These are phyloP conservation scores for Collybia nuda DNA, from an alignment of 768 basidiomycete genomes.

Conservation along the genomic window DNA sequence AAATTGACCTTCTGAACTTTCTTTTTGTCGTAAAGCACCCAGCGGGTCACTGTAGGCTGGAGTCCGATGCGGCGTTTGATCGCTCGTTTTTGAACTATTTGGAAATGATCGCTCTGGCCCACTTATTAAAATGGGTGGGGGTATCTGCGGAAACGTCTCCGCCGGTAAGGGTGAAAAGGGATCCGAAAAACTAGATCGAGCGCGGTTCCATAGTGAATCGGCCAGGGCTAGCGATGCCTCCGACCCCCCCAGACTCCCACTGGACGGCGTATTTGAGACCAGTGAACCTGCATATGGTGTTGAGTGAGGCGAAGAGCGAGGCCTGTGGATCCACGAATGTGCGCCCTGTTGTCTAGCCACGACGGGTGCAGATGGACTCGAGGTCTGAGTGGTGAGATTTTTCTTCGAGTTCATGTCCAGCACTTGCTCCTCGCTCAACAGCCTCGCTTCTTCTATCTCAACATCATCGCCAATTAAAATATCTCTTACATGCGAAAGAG, in stretches of 20 bases:
- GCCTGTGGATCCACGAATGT: slow-evolving; percentile 15
- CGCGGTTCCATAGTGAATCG: slow-evolving; percentile 57
- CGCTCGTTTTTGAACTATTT: slow-evolving; percentile 21
- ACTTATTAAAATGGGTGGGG: slow-evolving; percentile 50
- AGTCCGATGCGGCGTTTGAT: slow-evolving; percentile 25
- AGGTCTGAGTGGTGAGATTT: slow-evolving; percentile 1
- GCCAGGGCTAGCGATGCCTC: background rate
- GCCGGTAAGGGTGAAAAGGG: slow-evolving; percentile 28
- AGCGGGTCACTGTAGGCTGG: slow-evolving; percentile 33
- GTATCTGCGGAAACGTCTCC: slow-evolving; percentile 48
- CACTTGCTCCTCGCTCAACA: slow-evolving; percentile 55
- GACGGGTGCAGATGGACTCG: slow-evolving; percentile 32
- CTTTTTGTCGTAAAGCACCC: slow-evolving; percentile 24
- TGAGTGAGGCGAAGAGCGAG: slow-evolving; percentile 13
- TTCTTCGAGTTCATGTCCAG: slow-evolving; percentile 1
- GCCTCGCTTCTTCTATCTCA: slow-evolving; percentile 64
- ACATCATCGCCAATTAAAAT: slow-evolving; percentile 55
- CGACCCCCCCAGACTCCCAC: background rate
- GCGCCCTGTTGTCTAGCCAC: slow-evolving; percentile 29
- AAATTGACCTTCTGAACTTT: too few species aligned
- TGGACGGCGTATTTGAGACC: slow-evolving; percentile 8
- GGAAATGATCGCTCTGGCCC: slow-evolving; percentile 23
- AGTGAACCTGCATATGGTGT: slow-evolving; percentile 12
- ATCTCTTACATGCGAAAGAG: slow-evolving; percentile 76
- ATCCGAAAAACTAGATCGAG: slow-evolving; percentile 46